phyloP scores from a whole-genome alignment of 2,329 filamentous ascomycete species.

The Sclerotinia sclerotiorum region DNA sequence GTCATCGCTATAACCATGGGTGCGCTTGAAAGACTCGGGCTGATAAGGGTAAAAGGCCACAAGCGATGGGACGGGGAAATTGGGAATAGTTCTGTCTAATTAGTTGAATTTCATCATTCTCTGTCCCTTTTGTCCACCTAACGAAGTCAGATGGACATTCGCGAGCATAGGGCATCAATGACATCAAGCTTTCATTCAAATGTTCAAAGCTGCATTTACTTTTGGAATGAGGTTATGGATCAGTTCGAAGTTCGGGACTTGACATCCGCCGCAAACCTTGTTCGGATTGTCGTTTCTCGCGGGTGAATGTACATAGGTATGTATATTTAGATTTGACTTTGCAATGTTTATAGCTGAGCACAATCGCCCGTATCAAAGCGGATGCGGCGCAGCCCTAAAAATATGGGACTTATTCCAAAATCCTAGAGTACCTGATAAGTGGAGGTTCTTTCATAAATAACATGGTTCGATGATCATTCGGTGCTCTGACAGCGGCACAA shows the following conservation, averaged over 20 bases:
- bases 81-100: no score
- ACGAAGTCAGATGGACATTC: neutral
- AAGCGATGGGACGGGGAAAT: no score
- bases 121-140: neutral
- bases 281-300: neutral
- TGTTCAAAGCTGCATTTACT: neutral
- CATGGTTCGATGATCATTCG: neutral
- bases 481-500: neutral
- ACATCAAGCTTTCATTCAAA: neutral
- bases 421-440: neutral
- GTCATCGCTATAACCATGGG: neutral
- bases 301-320: neutral
- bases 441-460: neutral
- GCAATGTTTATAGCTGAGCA: neutral
- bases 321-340: neutral
- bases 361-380: neutral
- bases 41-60: neutral
- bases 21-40: neutral
- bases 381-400: neutral
- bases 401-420: neutral
- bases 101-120: neutral
- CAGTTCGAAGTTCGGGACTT: neutral
- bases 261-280: neutral
- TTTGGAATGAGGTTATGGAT: neutral
- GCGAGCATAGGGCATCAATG: neutral